Evolutionary conservation across 1,139 yeast genomes (phyloP), one percentile per base, ranked within the genome.

Genomic region (Taphrina deformans): DNA sequence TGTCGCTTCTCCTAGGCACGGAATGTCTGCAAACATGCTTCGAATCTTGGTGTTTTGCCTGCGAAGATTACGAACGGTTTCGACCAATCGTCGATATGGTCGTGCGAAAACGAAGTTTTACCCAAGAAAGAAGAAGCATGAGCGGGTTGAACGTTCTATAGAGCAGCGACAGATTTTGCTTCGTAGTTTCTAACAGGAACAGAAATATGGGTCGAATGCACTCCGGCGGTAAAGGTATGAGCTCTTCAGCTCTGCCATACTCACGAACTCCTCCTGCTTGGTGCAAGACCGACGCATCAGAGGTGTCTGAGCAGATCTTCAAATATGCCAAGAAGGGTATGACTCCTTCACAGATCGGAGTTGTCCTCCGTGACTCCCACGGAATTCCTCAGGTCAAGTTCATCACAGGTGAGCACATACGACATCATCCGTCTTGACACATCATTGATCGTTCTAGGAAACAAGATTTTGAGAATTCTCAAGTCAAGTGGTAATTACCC

Each of bases 301-400:
- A 91, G 74, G 96, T 93, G 77, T 91, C 92, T 82, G 99, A 95
- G 84, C 97, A 91, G 85, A 87, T 92, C 84, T 82, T 88, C 92
- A 95, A 93, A 89, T 90, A 91, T 85, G 99, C 99, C 79, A 91
- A 97, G 85, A 93, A 93, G 88, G 99, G 99, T 90, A 84, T 91
- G 81, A 90, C 98, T 75, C 99, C 99, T 78, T 93, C 99, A 77
- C 96, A 91, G 83, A 93, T 93, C 75, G 99, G 99, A 89, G 99
- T 93, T 78, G 83, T 91, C 78, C 90, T 93, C 82, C 92, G 99
- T 87, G 99, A 93, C 84, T 96, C 98, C 77, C 99, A 95, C 85
- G 99, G 99, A 83, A 98, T 93, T 77, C 87, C 97, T 79, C 97
- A 92, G 84, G 83, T 97, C 77, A 91, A 87, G 84, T 87, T 92